Conservation (phyloP, 805 yeast species). For the Maudiozyma bulderi region DNA sequence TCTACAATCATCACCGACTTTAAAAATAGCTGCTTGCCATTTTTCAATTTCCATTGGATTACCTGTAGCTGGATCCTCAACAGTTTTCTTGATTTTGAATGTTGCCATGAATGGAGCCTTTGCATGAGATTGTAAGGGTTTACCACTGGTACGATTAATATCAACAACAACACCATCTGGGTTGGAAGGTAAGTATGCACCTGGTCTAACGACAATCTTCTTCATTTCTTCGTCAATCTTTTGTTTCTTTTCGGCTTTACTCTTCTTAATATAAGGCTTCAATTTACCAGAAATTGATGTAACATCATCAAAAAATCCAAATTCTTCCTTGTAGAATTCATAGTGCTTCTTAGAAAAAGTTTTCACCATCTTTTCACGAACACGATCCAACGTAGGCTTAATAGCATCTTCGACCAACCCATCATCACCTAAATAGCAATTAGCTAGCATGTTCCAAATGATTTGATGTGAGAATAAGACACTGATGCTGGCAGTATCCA, state of each 20-base stretch:
- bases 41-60: conserved; percentile 42
- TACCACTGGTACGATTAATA: conserved; percentile 84
- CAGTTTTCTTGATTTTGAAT: conserved; percentile 65
- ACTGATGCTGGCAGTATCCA: conserved; percentile 86
- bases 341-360: conserved; percentile 54
- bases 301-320: conserved; percentile 80
- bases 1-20: conserved; percentile 98
- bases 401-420: conserved; percentile 67
- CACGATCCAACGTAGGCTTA: conserved; percentile 73
- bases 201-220: conserved; percentile 58
- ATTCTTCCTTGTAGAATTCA: conserved; percentile 69
- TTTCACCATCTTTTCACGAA: conserved; percentile 53
- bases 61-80: conserved; percentile 32
- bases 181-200: conserved; percentile 89
- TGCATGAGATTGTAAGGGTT: conserved; percentile 94
- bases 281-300: conserved; percentile 90
- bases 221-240: conserved; percentile 96
- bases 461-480: conserved; percentile 94
- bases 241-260: conserved; percentile 91
- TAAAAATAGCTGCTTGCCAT: conserved; percentile 95
- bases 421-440: conserved; percentile 84
- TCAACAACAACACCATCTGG: conserved; percentile 94
- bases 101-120: conserved; percentile 98
- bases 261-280: conserved; percentile 86
- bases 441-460: conserved; percentile 96